Evolutionary conservation across 495 filamentous ascomycete genomes (phyloP), one percentile per base, ranked within the genome.

Genomic region (Neurospora sp.): DNA sequence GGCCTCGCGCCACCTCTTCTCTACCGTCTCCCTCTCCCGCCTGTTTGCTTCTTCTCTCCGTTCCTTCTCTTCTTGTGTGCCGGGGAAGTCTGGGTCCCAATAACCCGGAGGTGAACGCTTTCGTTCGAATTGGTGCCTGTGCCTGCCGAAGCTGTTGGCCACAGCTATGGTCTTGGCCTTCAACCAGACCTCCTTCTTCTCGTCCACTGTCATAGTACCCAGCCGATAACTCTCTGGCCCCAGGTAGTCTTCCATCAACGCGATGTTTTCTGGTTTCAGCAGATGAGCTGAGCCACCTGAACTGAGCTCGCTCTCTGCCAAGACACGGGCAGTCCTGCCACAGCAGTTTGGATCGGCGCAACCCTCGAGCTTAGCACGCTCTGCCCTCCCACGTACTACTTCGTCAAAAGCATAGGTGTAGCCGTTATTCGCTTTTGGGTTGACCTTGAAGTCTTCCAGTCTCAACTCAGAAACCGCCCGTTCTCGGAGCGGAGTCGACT

Each of bases 81-180:
- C 87, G 13, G 95, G 94, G 82, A 98, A 94, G 73, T 95, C 94
- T 36, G 90, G 86, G 74, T 93, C 86, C 96, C 96, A 99, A 77
- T 92, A 97, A 1, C 94, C 94, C 19, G 93, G 92, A 4, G 96
- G 95, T 15, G 91, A 92, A 39, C 81, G 83, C 34, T 86, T 81
- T 37, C 94, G 87, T 73, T 89, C 88, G 79, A 91, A 94, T 39
- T 88, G 86, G 74, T 96, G 89, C 45, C 91, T 85, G 82, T 97
- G 96, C 79, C 83, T 92, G 8, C 94, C 93, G 81, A 86, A 88
- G 71, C 85, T 85, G 73, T 96, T 88, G 7, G 94, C 90, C 70
- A 97, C 82, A 31, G 86, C 81, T 76, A 85, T 85, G 0, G 88
- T 88, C 76, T 89, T 90, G 8, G 92, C 95, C 75, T 92, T 85